phyloP scores from a whole-genome alignment of 2,329 filamentous ascomycete species.

The Alternaria sp. region DNA sequence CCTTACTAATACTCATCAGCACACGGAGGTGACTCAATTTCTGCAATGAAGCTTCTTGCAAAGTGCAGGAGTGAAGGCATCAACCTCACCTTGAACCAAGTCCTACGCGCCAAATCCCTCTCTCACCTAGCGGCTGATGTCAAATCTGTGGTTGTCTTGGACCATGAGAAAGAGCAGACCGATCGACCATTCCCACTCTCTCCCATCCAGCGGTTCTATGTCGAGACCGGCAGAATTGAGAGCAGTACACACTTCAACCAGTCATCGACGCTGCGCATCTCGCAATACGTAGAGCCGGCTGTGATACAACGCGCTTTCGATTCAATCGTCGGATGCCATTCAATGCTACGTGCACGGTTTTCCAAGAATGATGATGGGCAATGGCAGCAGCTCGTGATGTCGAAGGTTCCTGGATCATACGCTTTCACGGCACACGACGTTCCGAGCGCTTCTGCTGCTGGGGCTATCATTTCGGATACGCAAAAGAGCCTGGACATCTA shows the following conservation, averaged over 20 bases:
- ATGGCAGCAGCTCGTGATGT: slow-evolving; percentile 36
- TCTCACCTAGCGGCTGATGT: slow-evolving; percentile 37
- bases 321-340: slow-evolving; percentile 39
- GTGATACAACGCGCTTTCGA: slow-evolving; percentile 36
- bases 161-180: slow-evolving; percentile 28
- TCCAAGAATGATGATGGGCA: slow-evolving; percentile 16
- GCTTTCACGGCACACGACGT: slow-evolving; percentile 28
- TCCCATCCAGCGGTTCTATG: slow-evolving; percentile 57
- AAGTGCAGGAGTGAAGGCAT: slow-evolving; percentile 44
- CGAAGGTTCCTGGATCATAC: slow-evolving; percentile 25
- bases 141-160: slow-evolving; percentile 7
- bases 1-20: slow-evolving; percentile 23
- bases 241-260: slow-evolving; percentile 56
- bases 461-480: slow-evolving; percentile 27
- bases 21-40: slow-evolving; percentile 46
- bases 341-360: slow-evolving; percentile 48
- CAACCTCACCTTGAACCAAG: slow-evolving; percentile 41
- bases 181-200: slow-evolving; percentile 53
- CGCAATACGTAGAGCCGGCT: slow-evolving; percentile 30
- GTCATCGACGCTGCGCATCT: slow-evolving; percentile 53
- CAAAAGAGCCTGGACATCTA: slow-evolving; percentile 42
- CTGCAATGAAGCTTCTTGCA: slow-evolving; percentile 45
- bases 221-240: slow-evolving; percentile 41
- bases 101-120: slow-evolving; percentile 44
- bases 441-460: slow-evolving; percentile 9